Evolutionary conservation across 768 basidiomycete genomes (phyloP), one percentile per base, ranked within the genome.

Genomic region (Coprinopsis strossmayeri): DNA sequence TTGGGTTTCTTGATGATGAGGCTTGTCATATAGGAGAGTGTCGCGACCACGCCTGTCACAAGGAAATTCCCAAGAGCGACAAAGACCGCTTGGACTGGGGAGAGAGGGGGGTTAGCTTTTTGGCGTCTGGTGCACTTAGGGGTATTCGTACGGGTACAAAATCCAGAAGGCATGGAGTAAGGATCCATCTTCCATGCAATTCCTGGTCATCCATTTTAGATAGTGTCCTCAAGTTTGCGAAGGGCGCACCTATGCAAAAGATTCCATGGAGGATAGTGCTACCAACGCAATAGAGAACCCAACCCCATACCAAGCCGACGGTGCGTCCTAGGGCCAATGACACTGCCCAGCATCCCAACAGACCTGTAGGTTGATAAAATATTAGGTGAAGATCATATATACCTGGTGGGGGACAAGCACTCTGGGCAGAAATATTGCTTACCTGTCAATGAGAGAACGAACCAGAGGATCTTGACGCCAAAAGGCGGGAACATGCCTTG

Each of bases 161-260:
- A 84, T 24, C 58, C 54, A 28, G 58, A 63, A 7, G 82, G 79
- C 81, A 86, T 86, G 17, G 50, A 57, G 42, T 64, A 67, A 0
- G 83, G 79, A 53, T 80, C 67, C 83, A 86, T 84, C 44, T 64
- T 61, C 71, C 78, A 84, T 12, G 80, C 69, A 63, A 85, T 73
- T 10, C 83, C 84, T n/a, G n/a, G n/a, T n/a, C n/a, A n/a, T n/a
- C n/a, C n/a, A n/a, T n/a, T n/a, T n/a, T n/a, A n/a, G n/a, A n/a
- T n/a, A n/a, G n/a, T n/a, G n/a, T n/a, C n/a, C n/a, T n/a, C n/a
- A n/a, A n/a, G n/a, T n/a, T n/a, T n/a, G n/a, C n/a, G n/a, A n/a
- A n/a, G n/a, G n/a, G n/a, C n/a, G n/a, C n/a, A n/a, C n/a, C n/a
- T 84, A 42, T 59, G 56, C 78, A 81, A 56, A 85, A 82, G 7